Conservation (phyloP, 2,329 filamentous ascomycete genomes). For the Arthroderma uncinatum region DNA sequence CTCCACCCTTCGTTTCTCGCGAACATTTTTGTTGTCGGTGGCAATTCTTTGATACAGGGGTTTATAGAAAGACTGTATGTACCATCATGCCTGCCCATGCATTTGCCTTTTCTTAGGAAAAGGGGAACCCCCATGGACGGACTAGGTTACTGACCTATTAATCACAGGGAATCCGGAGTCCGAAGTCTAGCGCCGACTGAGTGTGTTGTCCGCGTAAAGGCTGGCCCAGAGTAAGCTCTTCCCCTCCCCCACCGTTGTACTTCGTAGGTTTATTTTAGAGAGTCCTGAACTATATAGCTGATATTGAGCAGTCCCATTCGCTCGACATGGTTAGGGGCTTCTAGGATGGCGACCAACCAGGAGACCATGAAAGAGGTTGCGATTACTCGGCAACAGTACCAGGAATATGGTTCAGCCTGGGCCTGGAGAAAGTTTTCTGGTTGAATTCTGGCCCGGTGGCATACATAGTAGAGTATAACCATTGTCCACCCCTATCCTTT, state of each 20-base stretch:
- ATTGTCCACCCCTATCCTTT: not conserved
- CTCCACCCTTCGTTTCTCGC: slow-evolving; percentile 73
- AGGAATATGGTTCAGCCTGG: slow-evolving; percentile 71
- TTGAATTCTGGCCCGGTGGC: not conserved
- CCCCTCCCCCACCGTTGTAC: slow-evolving; percentile 2
- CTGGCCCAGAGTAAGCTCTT: slow-evolving; percentile 48
- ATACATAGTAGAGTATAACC: not conserved
- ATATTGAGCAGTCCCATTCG: slow-evolving; percentile 49
- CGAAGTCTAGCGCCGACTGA: slow-evolving; percentile 61
- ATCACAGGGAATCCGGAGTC: slow-evolving; percentile 51
- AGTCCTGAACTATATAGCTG: not conserved
- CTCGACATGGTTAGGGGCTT: slow-evolving; percentile 78
- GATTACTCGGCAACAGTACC: slow-evolving; percentile 83
- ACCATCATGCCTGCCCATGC: not conserved
- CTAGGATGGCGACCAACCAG: slow-evolving; percentile 58
- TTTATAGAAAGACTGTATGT: slow-evolving; percentile 64
- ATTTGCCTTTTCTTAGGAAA: not conserved
- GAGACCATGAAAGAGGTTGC: slow-evolving; percentile 53
- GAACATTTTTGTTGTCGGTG: slow-evolving; percentile 82
- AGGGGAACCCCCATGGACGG: not conserved
- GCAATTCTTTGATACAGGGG: slow-evolving; percentile 67
- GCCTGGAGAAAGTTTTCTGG: slow-evolving; percentile 57
- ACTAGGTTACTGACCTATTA: slow-evolving; percentile 16
- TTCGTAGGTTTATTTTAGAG: slow-evolving; percentile 4
- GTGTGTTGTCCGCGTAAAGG: slow-evolving; percentile 62